Conservation (phyloP, 768 basidiomycete species). For the Termitomyces sp. region DNA sequence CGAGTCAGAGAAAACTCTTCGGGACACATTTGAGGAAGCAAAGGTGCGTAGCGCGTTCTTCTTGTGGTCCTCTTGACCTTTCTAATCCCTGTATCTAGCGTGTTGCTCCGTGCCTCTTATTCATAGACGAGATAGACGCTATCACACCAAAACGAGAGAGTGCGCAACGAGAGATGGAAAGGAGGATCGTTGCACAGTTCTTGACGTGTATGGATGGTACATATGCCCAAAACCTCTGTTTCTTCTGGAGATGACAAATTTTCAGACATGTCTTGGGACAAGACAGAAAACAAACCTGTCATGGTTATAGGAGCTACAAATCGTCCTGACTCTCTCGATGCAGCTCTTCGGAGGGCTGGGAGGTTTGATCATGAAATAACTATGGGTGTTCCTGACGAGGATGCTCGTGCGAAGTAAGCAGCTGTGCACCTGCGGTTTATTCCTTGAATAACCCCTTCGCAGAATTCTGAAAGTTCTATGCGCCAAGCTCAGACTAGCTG, state of each 20-base stretch:
- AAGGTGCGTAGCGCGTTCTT: conserved; percentile 46
- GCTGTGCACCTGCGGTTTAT: background rate
- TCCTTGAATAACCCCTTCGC: background rate
- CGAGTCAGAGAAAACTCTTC: conserved; percentile 92
- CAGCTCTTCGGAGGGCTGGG: conserved; percentile 88
- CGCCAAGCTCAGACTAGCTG: conserved; percentile 75
- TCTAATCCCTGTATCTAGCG: conserved; percentile 38
- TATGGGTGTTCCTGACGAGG: conserved; percentile 94
- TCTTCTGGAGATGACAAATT: background rate
- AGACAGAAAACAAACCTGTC: conserved; percentile 86
- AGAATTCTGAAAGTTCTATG: conserved; percentile 87
- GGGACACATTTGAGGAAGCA: conserved; percentile 97
- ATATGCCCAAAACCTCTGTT: conserved; percentile 14
- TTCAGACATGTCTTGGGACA: conserved; percentile 91
- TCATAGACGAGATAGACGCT: conserved; percentile 97
- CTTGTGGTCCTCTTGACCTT: background rate
- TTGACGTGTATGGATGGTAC: conserved; percentile 98
- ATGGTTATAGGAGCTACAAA: conserved; percentile 97
- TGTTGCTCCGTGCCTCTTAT: conserved; percentile 87
- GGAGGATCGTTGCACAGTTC: conserved; percentile 95
- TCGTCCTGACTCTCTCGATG: conserved; percentile 90
- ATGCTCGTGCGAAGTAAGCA: conserved; percentile 80
- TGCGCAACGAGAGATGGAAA: conserved; percentile 97
- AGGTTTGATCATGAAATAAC: conserved; percentile 97
- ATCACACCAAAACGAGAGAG: conserved; percentile 98